Conservation (phyloP, 306 rosid genomes). For the Lathyrus tuberosus region DNA sequence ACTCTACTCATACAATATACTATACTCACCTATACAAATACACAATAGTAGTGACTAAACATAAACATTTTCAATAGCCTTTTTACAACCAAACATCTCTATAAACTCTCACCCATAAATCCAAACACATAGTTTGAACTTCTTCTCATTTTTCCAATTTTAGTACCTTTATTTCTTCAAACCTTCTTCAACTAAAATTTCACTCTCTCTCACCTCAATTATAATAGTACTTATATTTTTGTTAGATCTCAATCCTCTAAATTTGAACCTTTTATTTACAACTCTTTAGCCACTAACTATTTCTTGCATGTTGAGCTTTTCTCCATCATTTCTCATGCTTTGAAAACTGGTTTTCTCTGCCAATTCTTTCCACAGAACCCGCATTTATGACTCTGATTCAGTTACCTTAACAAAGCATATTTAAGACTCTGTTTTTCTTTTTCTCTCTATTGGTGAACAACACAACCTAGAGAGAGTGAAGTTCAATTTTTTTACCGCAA, state of each 20-base stretch:
- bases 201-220: slow-evolving; percentile 2
- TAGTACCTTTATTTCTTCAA: not conserved
- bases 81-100: slow-evolving; percentile 37
- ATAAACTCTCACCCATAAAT: slow-evolving; percentile 26
- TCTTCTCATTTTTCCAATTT: not conserved
- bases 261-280: slow-evolving; percentile 20
- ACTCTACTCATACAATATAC: not conserved
- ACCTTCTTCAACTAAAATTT: not conserved
- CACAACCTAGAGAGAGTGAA: not conserved
- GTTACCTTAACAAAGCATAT: slow-evolving; percentile 21
- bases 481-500: slow-evolving; percentile 17
- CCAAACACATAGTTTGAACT: slow-evolving; percentile 3
- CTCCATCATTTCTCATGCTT: slow-evolving; percentile 29
- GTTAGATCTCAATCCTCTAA: slow-evolving; percentile 52
- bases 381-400: slow-evolving; percentile 39
- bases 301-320: slow-evolving; percentile 32
- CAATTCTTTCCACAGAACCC: slow-evolving; percentile 37
- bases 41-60: not conserved
- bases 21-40: not conserved
- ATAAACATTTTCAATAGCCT: slow-evolving; percentile 2
- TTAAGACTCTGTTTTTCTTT: not conserved
- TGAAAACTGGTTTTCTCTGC: slow-evolving; percentile 33
- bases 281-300: slow-evolving; percentile 2
- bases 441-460: slow-evolving; percentile 27
- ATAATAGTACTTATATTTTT: slow-evolving; percentile 36